A percentile compares a stretch with the other conserved stretches of the same genome.
Conservation (phyloP, 2,329 filamentous ascomycete species). For the Colletotrichum simmondsii region DNA sequence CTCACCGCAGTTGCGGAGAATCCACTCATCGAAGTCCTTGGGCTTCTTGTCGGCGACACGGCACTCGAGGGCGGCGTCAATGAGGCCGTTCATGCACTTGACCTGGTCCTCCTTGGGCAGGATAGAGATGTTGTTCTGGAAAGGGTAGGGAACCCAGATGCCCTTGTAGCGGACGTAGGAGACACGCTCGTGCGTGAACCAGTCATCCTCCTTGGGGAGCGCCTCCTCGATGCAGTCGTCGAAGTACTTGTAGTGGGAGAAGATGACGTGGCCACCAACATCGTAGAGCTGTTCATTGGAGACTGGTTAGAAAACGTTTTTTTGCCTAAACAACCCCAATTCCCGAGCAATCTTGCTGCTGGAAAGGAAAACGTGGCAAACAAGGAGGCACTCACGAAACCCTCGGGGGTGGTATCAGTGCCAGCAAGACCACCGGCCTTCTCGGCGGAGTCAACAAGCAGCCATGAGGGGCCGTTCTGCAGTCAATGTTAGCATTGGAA, state of each 20-base stretch:
- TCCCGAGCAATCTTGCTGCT: not conserved
- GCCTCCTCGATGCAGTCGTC: constrained; percentile 99
- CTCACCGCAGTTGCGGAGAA: constrained; percentile 88
- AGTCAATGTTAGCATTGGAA: constrained; percentile 14
- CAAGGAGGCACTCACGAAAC: constrained; percentile 80
- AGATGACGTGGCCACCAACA: constrained; percentile 97
- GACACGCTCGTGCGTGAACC: constrained; percentile 98
- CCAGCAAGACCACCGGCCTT: constrained; percentile 95
- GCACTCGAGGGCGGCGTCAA: constrained; percentile 89
- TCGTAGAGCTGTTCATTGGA: constrained; percentile 82
- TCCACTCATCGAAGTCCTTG: constrained; percentile 98
- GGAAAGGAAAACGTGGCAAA: not conserved
- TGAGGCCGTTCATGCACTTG: constrained; percentile 92
- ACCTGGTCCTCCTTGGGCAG: constrained; percentile 97
- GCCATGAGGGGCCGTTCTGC: constrained; percentile 91
- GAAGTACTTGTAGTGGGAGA: constrained; percentile 99
- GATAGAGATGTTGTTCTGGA: constrained; percentile 99
- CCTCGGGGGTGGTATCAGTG: constrained; percentile 94
- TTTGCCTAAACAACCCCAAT: not conserved
- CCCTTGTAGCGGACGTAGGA: constrained; percentile 98
- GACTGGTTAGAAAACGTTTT: constrained; percentile 15
- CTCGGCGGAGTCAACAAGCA: constrained; percentile 93
- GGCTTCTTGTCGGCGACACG: constrained; percentile 92
- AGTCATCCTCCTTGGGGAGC: constrained; percentile 91
- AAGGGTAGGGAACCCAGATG: constrained; percentile 97